phyloP scores from a whole-genome alignment of 1,284 basidiomycete species.

The Rhodotorula sp. region DNA sequence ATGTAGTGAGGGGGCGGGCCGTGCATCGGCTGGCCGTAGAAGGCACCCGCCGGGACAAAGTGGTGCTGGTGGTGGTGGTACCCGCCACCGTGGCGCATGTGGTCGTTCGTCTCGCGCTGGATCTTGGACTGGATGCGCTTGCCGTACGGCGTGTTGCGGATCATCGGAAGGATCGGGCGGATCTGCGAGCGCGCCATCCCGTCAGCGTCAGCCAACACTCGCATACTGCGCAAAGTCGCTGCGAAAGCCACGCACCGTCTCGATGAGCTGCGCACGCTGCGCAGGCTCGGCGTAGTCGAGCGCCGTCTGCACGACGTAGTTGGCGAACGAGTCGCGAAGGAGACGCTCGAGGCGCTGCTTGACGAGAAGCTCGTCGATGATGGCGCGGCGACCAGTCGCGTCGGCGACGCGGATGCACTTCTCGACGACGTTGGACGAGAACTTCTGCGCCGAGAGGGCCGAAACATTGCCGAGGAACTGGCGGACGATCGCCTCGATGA shows the following conservation, averaged over 20 bases:
- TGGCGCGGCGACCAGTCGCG: slow-evolving; percentile 85
- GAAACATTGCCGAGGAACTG: slow-evolving; percentile 98
- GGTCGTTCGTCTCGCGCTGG: slow-evolving; percentile 54
- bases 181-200: slow-evolving; percentile 54
- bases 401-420: slow-evolving; percentile 98
- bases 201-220: neutral
- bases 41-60: slow-evolving; percentile 28
- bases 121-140: slow-evolving; percentile 97
- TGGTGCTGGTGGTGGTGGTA: slow-evolving; percentile 17
- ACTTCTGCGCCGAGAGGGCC: slow-evolving; percentile 96
- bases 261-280: slow-evolving; percentile 77
- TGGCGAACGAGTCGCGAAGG: slow-evolving; percentile 70
- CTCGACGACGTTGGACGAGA: slow-evolving; percentile 85
- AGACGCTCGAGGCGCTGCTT: slow-evolving; percentile 93
- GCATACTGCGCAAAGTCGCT: neutral
- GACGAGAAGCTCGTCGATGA: slow-evolving; percentile 95
- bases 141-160: slow-evolving; percentile 95
- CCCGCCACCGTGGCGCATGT: slow-evolving; percentile 33
- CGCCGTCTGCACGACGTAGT: slow-evolving; percentile 67
- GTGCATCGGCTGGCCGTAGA: slow-evolving; percentile 25
- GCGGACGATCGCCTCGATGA: slow-evolving; percentile 95
- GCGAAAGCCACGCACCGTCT: slow-evolving; percentile 56
- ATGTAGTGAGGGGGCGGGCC: slow-evolving; percentile 19
- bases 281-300: slow-evolving; percentile 89
- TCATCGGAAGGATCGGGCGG: slow-evolving; percentile 87